Percentiles rank a stretch among this genome's conserved stretches.
These are phyloP conservation scores for Metschnikowia rubicola DNA, from an alignment of 805 yeast species.

Conservation along the genomic window DNA sequence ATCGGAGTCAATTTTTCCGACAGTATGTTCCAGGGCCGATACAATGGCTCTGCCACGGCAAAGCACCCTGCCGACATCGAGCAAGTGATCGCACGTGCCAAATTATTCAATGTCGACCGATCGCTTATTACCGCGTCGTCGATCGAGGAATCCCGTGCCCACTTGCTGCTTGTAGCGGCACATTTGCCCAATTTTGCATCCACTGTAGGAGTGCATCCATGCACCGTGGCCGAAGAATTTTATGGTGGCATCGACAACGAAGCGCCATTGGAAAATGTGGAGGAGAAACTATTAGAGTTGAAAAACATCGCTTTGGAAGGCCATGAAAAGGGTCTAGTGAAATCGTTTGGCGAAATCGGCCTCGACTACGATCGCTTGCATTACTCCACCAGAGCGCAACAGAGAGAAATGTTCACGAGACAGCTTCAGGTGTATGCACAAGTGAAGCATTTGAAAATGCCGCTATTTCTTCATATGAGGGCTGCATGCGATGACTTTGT, in stretches of 20 bases:
- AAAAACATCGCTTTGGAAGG: slow-evolving; percentile 50
- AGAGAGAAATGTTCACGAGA: slow-evolving; percentile 58
- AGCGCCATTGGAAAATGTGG: slow-evolving; percentile 29
- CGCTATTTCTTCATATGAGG: slow-evolving; percentile 88
- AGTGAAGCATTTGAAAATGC: slow-evolving; percentile 49
- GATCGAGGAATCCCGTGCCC: slow-evolving; percentile 59
- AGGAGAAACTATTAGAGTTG: slow-evolving; percentile 46
- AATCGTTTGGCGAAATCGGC: slow-evolving; percentile 94
- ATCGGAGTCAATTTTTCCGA: slow-evolving; percentile 79
- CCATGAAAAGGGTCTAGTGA: slow-evolving; percentile 48
- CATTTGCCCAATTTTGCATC: slow-evolving; percentile 34
- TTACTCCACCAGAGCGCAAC: slow-evolving; percentile 67
- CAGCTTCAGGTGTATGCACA: slow-evolving; percentile 64
- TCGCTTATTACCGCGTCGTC: slow-evolving; percentile 85
- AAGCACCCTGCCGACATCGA: slow-evolving; percentile 67
- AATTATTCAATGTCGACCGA: slow-evolving; percentile 56
- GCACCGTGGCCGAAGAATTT: slow-evolving; percentile 58
- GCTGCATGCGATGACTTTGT: slow-evolving; percentile 79
- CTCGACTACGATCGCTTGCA: slow-evolving; percentile 89
- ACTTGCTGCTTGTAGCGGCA: slow-evolving; percentile 51
- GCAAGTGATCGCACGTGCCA: slow-evolving; percentile 65
- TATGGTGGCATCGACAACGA: slow-evolving; percentile 35
- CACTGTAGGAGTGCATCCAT: slow-evolving; percentile 96
- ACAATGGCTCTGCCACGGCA: slow-evolving; percentile 54
- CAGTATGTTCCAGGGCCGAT: slow-evolving; percentile 78